These are phyloP conservation scores for Microcyclospora pomicola DNA, from an alignment of 2,329 filamentous ascomycete species.

Conservation along the genomic window DNA sequence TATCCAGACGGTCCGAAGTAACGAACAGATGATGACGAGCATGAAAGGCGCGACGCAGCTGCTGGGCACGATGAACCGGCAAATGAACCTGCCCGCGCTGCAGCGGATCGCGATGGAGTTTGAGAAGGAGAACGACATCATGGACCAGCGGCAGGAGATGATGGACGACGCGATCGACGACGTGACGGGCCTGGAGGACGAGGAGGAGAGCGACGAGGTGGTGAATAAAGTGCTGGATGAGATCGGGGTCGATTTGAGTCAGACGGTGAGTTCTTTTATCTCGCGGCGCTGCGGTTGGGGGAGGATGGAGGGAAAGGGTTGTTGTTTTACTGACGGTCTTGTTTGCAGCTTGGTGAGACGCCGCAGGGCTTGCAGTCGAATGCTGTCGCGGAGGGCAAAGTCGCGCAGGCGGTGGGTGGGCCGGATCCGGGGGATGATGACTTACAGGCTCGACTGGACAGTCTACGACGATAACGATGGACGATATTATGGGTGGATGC, in stretches of 20 bases:
- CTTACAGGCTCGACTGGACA: constrained; percentile 83
- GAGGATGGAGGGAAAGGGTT: background rate
- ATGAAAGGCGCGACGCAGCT: constrained; percentile 97
- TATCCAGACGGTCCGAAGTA: constrained; percentile 77
- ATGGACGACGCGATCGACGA: constrained; percentile 99
- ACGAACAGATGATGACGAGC: constrained; percentile 99
- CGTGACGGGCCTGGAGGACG: constrained; percentile 77
- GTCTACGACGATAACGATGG: constrained; percentile 45
- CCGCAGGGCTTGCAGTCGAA: constrained; percentile 68
- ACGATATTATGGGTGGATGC: constrained; percentile 5
- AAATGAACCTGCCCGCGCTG: constrained; percentile 90
- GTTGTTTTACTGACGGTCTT: too few relatives aligned
- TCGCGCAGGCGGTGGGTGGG: constrained; percentile 80
- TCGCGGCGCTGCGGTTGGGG: background rate
- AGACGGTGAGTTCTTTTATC: constrained; percentile 70
- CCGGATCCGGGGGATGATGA: constrained; percentile 66
- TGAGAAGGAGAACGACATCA: constrained; percentile 95
- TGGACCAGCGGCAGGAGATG: constrained; percentile 98
- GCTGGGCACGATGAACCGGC: constrained; percentile 89
- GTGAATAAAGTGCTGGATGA: constrained; percentile 94
- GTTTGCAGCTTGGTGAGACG: constrained; percentile 79
- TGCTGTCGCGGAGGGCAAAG: constrained; percentile 56
- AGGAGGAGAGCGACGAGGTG: constrained; percentile 93
- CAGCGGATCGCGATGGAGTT: constrained; percentile 99
- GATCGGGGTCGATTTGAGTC: constrained; percentile 85